Conservation (phyloP, 2,329 filamentous ascomycete genomes). For the Fusarium multiceps region DNA sequence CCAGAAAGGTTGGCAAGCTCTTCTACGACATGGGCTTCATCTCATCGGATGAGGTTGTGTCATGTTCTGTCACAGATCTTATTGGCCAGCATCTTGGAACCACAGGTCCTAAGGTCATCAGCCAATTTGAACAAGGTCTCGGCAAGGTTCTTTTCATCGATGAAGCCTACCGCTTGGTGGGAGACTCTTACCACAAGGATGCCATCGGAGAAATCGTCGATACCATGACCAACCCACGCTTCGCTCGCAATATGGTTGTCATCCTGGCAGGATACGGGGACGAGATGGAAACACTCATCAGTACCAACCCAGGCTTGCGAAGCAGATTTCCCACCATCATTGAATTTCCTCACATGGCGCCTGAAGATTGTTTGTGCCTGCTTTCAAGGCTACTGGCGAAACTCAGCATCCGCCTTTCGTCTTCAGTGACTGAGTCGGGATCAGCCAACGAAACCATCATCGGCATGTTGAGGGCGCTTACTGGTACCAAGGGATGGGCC, state of each 20-base stretch:
- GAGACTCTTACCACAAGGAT: not conserved
- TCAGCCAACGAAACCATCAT: not conserved
- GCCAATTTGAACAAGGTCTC: not conserved
- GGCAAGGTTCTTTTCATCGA: not conserved
- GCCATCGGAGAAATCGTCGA: not conserved
- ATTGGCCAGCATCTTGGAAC: not conserved
- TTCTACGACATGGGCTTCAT: not conserved
- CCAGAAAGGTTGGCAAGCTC: not conserved
- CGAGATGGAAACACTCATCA: not conserved
- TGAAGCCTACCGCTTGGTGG: not conserved
- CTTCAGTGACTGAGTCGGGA: not conserved
- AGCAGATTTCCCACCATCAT: not conserved
- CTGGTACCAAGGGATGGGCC: not conserved
- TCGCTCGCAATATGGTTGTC: not conserved
- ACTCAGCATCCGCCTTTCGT: not conserved
- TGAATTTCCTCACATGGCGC: not conserved
- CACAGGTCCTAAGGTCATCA: not conserved
- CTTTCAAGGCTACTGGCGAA: not conserved
- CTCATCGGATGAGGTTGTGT: not conserved
- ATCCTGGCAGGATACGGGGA: not conserved
- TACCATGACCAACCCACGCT: not conserved
- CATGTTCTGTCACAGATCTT: not conserved
- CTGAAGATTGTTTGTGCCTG: not conserved
- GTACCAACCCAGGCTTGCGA: not conserved
- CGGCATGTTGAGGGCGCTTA: not conserved